phyloP scores from a whole-genome alignment of 129 eudicot genomes.

The Artemisia annua region DNA sequence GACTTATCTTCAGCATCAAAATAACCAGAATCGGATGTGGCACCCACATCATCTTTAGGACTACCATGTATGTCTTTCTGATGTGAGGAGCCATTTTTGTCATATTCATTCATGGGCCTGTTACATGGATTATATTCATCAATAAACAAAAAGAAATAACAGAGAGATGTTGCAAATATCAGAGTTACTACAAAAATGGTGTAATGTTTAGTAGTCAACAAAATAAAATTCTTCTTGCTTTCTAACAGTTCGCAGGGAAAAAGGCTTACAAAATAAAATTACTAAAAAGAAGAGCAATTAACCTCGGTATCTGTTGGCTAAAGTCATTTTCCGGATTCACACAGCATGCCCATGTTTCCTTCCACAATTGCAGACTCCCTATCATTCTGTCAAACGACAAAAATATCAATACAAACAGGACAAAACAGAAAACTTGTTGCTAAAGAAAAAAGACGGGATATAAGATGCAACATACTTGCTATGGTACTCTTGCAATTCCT shows the following conservation, averaged over 20 bases:
- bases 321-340: slow-evolving; percentile 65
- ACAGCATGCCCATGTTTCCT: slow-evolving; percentile 63
- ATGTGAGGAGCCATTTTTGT: slow-evolving; percentile 32
- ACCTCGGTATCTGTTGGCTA: slow-evolving; percentile 66
- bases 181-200: neutral
- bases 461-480: slow-evolving; percentile 61
- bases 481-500: slow-evolving; percentile 69
- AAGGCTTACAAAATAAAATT: neutral
- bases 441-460: neutral
- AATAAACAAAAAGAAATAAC: neutral
- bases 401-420: slow-evolving; percentile 15
- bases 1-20: slow-evolving; percentile 60
- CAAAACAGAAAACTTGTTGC: slow-evolving; percentile 10
- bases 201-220: slow-evolving; percentile 6
- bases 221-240: neutral
- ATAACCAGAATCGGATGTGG: slow-evolving; percentile 69
- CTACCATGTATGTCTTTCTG: slow-evolving; percentile 43
- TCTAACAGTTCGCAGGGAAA: too few species aligned
- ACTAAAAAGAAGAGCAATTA: neutral
- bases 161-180: neutral
- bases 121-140: slow-evolving; percentile 3
- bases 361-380: slow-evolving; percentile 61
- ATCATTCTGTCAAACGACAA: slow-evolving; percentile 60
- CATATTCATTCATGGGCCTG: slow-evolving; percentile 58
- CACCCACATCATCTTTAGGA: slow-evolving; percentile 40